Base-by-base conservation (phyloP, 768 basidiomycete genomes). In the Tubosaeta sp. region DNA sequence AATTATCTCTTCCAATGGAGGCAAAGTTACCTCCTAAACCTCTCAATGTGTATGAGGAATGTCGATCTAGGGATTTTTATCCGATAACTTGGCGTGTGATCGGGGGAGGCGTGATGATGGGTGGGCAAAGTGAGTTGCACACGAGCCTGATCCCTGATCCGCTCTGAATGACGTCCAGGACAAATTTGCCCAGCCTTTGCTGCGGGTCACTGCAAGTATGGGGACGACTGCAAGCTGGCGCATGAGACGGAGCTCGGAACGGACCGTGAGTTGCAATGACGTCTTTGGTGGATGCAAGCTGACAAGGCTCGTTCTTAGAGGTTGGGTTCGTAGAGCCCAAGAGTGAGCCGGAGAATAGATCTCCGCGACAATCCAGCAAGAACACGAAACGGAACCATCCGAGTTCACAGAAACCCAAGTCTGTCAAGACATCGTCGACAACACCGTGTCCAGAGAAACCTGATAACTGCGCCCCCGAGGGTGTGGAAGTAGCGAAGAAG, bases 21-120 rank as follows among this genome's bases (percentile, higher is more conserved):
- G 52, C 52, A 18, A 49, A 49, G 10, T 43, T 69, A 22, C 68
- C 71, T 11, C 36, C 62, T 27, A 65, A 67, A 25, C 70, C 69
- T 13, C 48, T 55, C 27, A 34, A 54, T 34, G 59, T 46, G 10
- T 62, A 67, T 30, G 74, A 75, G 38, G 72, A 73, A 29, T 69
- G 63, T 54, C 66, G 60, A 36, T 66, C 72, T 59, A 81, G 69
- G 54, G 76, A 76, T 51, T 84, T 72, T 63, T 83, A 80, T 57
- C 85, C 86, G 24, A 74, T 89, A 41, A 75, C 78, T 4, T 89
- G 87, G 87, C 76, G 87, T 38, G 86, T 89, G 12, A 84, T 89
- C 45, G 85, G 87, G 0, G 87, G 87, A 13, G 87, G 87, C 3
- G 87, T 88, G n/a, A 74, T 79, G 66, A 76, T 88, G 74, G 77